phyloP scores from a whole-genome alignment of 2,329 filamentous ascomycete genomes.

The Arthrobotrys iridis region DNA sequence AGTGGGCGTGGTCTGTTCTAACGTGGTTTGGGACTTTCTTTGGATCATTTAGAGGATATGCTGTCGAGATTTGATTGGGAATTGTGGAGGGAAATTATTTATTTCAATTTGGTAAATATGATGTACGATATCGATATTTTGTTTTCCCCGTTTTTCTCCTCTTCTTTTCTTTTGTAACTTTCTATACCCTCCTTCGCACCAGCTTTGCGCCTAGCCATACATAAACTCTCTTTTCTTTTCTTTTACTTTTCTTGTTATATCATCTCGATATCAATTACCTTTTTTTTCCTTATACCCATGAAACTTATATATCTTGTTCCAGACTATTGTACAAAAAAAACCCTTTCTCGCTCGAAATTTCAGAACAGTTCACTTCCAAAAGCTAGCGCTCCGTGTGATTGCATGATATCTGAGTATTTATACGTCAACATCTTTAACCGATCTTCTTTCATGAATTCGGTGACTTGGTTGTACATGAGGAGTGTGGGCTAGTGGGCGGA shows the following conservation, averaged over 20 bases:
- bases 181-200: constrained; percentile 39
- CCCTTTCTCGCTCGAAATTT: background rate
- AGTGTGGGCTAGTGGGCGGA: no score
- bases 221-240: background rate
- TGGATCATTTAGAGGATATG: background rate
- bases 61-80: background rate
- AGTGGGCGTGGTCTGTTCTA: constrained; percentile 67
- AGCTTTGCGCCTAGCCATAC: constrained; percentile 6
- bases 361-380: no score
- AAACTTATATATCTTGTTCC: background rate
- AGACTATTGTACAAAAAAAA: constrained; percentile 24
- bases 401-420: no score
- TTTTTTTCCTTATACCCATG: constrained; percentile 5
- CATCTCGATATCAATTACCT: background rate
- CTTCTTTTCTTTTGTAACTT: background rate
- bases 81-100: background rate
- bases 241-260: background rate
- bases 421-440: no score
- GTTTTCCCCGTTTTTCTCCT: background rate
- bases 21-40: background rate
- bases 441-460: no score
- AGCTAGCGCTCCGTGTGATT: no score
- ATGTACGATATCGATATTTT: constrained; percentile 38
- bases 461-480: no score
- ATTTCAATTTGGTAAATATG: constrained; percentile 27